Percentiles rank a stretch among this genome's conserved stretches.
These are phyloP conservation scores for Baeospora myosura DNA, from an alignment of 1,284 basidiomycete species.

Conservation along the genomic window DNA sequence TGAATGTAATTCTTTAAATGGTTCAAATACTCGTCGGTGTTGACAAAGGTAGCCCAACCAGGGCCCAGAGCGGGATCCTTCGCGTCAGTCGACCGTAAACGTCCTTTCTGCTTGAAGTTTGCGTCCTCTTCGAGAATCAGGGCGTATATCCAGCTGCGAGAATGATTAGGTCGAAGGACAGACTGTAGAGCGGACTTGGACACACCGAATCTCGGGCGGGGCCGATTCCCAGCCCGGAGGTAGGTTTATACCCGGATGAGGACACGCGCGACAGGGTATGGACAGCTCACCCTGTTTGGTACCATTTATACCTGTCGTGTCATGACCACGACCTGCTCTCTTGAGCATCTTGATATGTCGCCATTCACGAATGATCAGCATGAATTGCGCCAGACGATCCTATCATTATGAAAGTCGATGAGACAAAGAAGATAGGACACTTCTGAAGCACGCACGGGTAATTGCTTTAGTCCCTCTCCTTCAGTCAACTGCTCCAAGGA, in stretches of 20 bases:
- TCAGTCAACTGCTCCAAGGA: not conserved
- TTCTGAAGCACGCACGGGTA: constrained; percentile 2
- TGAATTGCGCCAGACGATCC: constrained; percentile 16
- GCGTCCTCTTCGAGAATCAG: constrained; percentile 15
- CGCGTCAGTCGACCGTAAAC: constrained; percentile 4
- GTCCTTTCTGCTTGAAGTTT: constrained; percentile 17
- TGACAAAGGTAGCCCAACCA: constrained; percentile 16
- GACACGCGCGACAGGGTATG: constrained; percentile 29
- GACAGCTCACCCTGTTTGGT: constrained; percentile 23
- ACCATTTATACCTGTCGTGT: constrained; percentile 13
- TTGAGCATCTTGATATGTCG: constrained; percentile 25
- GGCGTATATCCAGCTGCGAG: constrained; percentile 11
- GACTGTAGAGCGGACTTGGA: not conserved
- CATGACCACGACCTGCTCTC: constrained; percentile 23
- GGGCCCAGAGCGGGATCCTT: constrained; percentile 13
- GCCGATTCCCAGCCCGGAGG: constrained; percentile 20
- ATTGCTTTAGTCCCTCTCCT: constrained; percentile 1
- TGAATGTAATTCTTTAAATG: constrained; percentile 10
- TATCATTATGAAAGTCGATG: constrained; percentile 8
- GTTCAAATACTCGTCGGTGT: constrained; percentile 9
- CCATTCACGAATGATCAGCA: constrained; percentile 22
- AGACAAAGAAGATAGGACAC: not conserved
- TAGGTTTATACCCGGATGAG: constrained; percentile 25
- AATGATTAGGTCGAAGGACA: not conserved
- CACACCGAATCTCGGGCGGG: constrained; percentile 13